These are phyloP conservation scores for Lactarius indigo DNA, from an alignment of 768 basidiomycete genomes.

Conservation along the genomic window DNA sequence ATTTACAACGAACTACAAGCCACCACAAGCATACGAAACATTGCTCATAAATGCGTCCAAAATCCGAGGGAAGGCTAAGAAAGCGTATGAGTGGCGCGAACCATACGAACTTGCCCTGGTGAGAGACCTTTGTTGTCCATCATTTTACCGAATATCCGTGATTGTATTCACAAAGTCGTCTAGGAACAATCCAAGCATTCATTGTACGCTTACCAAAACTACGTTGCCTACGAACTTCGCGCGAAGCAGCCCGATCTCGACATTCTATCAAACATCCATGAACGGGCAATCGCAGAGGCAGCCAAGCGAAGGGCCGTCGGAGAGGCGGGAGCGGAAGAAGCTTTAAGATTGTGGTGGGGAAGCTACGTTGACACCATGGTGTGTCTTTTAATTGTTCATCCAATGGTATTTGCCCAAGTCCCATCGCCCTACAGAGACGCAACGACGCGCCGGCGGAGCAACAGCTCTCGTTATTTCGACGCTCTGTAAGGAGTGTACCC, in stretches of 20 bases:
- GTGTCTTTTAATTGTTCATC: constrained; percentile 26
- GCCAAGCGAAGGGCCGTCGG: constrained; percentile 54
- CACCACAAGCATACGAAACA: constrained; percentile 71
- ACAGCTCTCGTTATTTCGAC: constrained; percentile 43
- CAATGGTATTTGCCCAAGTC: background rate
- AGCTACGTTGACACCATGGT: constrained; percentile 72
- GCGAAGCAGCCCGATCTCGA: constrained; percentile 56
- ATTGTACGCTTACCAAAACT: constrained; percentile 58
- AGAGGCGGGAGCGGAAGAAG: constrained; percentile 54
- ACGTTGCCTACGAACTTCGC: constrained; percentile 60
- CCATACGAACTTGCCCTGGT: constrained; percentile 59
- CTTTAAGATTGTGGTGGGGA: constrained; percentile 64
- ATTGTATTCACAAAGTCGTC: constrained; percentile 16
- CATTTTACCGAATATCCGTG: constrained; percentile 28
- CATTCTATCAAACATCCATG: constrained; percentile 57
- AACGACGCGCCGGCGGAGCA: constrained; percentile 42
- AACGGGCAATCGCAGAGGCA: constrained; percentile 73
- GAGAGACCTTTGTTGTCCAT: constrained; percentile 25
- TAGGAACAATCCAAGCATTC: constrained; percentile 36
- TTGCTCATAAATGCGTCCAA: constrained; percentile 77
- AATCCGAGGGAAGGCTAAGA: constrained; percentile 54
- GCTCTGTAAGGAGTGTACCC: constrained; percentile 72
- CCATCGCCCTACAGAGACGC: constrained; percentile 37
- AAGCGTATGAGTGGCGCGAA: constrained; percentile 63
- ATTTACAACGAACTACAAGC: constrained; percentile 78